phyloP scores from a whole-genome alignment of 305 asterid genomes.

The Fraxinus velutina region DNA sequence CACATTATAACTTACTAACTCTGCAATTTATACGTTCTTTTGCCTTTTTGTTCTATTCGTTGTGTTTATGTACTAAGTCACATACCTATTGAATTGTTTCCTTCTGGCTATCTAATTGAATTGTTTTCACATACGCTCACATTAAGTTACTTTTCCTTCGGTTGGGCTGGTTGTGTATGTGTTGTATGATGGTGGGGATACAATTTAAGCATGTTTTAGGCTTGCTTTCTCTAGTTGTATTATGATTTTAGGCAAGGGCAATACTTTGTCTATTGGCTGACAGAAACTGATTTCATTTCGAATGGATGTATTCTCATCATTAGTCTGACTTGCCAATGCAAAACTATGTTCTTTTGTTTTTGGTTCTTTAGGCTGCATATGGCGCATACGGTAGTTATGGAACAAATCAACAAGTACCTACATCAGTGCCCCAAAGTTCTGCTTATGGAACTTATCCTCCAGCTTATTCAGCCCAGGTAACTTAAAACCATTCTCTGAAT shows the following conservation, averaged over 20 bases:
- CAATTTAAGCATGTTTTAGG: background rate
- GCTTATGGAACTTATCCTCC: constrained; percentile 80
- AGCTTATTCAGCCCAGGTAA: constrained; percentile 76
- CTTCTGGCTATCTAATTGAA: background rate
- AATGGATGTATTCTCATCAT: background rate
- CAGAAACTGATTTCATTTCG: background rate
- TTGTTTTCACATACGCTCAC: background rate
- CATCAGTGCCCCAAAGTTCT: constrained; percentile 66
- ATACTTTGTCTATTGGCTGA: background rate
- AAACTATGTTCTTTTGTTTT: constrained; percentile 7
- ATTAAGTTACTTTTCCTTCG: background rate
- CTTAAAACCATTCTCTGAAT: background rate
- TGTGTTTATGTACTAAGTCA: background rate
- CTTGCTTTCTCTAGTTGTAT: background rate
- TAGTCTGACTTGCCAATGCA: background rate
- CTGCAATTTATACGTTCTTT: background rate
- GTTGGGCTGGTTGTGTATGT: background rate
- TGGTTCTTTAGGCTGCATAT: constrained; percentile 57
- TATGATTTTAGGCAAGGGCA: background rate
- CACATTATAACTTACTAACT: background rate
- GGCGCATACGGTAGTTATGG: constrained; percentile 67
- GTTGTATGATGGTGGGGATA: background rate
- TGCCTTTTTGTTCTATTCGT: background rate
- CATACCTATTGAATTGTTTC: background rate
- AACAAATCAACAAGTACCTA: constrained; percentile 58